Evolutionary conservation across 1,284 basidiomycete species (phyloP), one percentile per base, ranked within the genome.

Genomic region (Moesziomyces globuligerus): DNA sequence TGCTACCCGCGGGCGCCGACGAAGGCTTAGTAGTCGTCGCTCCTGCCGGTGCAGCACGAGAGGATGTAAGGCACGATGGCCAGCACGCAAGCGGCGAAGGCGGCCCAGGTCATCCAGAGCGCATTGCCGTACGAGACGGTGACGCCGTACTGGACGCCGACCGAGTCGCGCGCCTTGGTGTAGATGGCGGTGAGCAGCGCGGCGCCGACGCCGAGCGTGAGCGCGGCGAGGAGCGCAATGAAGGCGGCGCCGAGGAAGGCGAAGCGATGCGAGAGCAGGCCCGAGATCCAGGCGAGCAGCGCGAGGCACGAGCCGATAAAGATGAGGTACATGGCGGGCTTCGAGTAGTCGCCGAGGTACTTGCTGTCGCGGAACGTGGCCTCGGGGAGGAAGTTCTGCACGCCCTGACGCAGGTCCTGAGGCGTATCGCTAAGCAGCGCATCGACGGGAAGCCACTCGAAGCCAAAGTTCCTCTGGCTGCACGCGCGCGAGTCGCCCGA

Each of bases 101-200:
- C 70, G 17, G 72, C 78, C 80, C 80, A 77, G 26, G 54, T 69
- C 42, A 81, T 59, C 80, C 80, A 81, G 29, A 81, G 67, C 7
- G 77, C 73, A 44, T 81, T 75, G 17, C 76, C 76, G 52, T 77
- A 80, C 32, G 53, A 24, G n/a, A 79, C 45, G 7, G 41, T 26
- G 23, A 76, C 25, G 9, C 71, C 74, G 32, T 62, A 61, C 43
- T 48, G 54, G 15, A 21, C 40, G 29, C 56, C 56, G 38, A 79
- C 43, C 15, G 59, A 40, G 41, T 67, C 36, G 28, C 49, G 53
- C 7, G 75, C 59, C 52, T 73, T 71, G 48, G 53, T 48, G 41
- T 77, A 54, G 37, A 81, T 74, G 23, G 79, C 79, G 7, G 80
- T 81, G 48, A 72, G 58, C 24, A 81, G 61, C 2, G 74, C 72